Conservation (phyloP, 805 yeast genomes). For the Wickerhamiella sorbophila region DNA sequence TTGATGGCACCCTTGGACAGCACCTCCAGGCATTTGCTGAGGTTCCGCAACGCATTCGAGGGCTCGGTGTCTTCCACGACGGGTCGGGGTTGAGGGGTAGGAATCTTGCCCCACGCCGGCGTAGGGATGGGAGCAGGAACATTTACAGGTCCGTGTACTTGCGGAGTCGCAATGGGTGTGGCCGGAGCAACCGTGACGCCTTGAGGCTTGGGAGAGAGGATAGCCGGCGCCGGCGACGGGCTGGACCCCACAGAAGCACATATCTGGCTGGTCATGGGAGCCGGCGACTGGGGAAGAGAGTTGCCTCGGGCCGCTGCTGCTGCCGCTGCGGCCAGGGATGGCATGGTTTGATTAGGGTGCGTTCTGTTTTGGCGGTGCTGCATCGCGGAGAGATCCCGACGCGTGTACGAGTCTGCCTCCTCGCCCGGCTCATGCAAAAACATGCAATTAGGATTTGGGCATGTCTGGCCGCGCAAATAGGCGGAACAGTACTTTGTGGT, state of each 20-base stretch:
- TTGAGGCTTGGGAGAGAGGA: not conserved
- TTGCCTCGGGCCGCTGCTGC: constrained; percentile 14
- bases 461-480: constrained; percentile 82
- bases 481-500: constrained; percentile 98
- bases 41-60: constrained; percentile 1
- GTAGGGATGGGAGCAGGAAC: not conserved
- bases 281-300: constrained; percentile 15
- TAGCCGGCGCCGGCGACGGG: constrained; percentile 9
- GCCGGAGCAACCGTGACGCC: not conserved
- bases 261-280: constrained; percentile 6
- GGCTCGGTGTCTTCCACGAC: not conserved
- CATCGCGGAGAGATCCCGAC: constrained; percentile 73
- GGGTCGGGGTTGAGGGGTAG: not conserved
- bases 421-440: constrained; percentile 98
- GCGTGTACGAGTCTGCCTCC: constrained; percentile 92
- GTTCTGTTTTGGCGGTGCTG: constrained; percentile 26
- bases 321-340: constrained; percentile 22
- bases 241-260: constrained; percentile 14
- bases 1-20: constrained; percentile 7
- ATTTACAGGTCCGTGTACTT: too few relatives aligned
- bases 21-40: constrained; percentile 5
- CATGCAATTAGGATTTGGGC: constrained; percentile 99
- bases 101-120: not conserved
- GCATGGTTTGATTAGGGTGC: constrained; percentile 10
- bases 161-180: not conserved